These are phyloP conservation scores for Cyberlindnera amylophila DNA, from an alignment of 805 yeast genomes.

Conservation along the genomic window DNA sequence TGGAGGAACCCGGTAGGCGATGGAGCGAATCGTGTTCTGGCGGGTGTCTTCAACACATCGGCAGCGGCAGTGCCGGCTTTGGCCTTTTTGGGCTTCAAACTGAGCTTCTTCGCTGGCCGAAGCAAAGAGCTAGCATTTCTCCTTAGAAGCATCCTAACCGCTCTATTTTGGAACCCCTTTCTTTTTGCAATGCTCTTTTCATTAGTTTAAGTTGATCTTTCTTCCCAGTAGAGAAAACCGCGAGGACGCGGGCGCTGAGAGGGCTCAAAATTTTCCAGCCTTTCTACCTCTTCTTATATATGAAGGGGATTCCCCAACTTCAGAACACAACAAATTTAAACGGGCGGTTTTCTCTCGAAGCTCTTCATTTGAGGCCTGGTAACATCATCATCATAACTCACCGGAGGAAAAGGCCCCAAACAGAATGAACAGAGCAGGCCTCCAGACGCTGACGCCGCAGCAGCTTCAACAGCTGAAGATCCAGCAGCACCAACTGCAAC, in stretches of 20 bases:
- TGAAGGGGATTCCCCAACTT: no score
- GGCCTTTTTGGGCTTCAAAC: constrained; percentile 13
- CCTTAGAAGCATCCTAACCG: background rate
- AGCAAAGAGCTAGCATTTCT: constrained; percentile 11
- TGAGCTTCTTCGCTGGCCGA: constrained; percentile 18
- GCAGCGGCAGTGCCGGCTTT: constrained; percentile 34
- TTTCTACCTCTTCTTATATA: no score
- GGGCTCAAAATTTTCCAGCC: background rate
- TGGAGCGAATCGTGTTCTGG: constrained; percentile 92
- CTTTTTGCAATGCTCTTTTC: no score
- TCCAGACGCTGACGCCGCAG: constrained; percentile 9
- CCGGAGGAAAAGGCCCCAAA: no score
- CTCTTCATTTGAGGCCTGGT: no score
- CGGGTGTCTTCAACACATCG: constrained; percentile 39
- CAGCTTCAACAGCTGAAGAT: constrained; percentile 14
- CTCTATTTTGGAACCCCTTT: no score
- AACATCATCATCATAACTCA: no score
- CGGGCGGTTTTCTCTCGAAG: no score
- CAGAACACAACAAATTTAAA: no score
- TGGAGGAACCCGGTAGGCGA: constrained; percentile 97
- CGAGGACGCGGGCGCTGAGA: no score
- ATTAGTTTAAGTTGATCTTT: no score
- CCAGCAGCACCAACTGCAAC: constrained; percentile 12
- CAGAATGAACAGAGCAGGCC: constrained; percentile 11
- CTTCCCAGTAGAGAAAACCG: no score